These are phyloP conservation scores for Paxillus rubicundulus DNA, from an alignment of 768 basidiomycete species.

Conservation along the genomic window DNA sequence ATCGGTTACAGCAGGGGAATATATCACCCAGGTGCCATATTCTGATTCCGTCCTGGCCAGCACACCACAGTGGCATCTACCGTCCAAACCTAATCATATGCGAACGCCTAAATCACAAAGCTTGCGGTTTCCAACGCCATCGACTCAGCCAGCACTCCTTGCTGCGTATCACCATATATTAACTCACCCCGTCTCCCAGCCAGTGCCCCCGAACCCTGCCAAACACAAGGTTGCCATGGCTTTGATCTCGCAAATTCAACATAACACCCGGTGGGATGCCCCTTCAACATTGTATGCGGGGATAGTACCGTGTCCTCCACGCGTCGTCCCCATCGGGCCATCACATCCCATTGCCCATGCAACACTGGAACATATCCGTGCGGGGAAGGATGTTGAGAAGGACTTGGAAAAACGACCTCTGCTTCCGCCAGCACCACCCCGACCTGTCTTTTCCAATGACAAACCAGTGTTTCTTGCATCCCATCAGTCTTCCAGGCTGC, in stretches of 20 bases:
- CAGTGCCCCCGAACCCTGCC: constrained; percentile 51
- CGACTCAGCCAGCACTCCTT: constrained; percentile 62
- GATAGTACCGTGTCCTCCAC: constrained; percentile 57
- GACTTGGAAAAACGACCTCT: constrained; percentile 45
- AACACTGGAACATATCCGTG: constrained; percentile 31
- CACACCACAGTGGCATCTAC: constrained; percentile 69
- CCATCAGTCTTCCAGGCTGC: constrained; percentile 62
- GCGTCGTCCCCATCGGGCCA: constrained; percentile 61
- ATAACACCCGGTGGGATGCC: constrained; percentile 62
- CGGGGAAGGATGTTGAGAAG: constrained; percentile 47
- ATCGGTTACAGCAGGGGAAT: constrained; percentile 56
- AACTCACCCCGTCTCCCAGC: constrained; percentile 59
- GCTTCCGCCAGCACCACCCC: constrained; percentile 37
- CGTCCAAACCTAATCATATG: constrained; percentile 35
- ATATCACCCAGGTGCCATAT: constrained; percentile 70
- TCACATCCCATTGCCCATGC: constrained; percentile 54
- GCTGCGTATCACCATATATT: constrained; percentile 76
- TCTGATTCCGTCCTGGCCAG: constrained; percentile 66
- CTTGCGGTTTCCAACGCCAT: constrained; percentile 45
- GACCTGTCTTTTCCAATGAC: constrained; percentile 42
- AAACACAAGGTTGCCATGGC: constrained; percentile 78
- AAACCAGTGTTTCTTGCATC: constrained; percentile 63
- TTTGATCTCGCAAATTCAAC: constrained; percentile 56
- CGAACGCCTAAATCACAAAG: constrained; percentile 18
- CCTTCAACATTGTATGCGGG: constrained; percentile 63